Evolutionary conservation across 495 filamentous ascomycete species (phyloP).

Genomic region (Diplogelasinospora grovesii): DNA sequence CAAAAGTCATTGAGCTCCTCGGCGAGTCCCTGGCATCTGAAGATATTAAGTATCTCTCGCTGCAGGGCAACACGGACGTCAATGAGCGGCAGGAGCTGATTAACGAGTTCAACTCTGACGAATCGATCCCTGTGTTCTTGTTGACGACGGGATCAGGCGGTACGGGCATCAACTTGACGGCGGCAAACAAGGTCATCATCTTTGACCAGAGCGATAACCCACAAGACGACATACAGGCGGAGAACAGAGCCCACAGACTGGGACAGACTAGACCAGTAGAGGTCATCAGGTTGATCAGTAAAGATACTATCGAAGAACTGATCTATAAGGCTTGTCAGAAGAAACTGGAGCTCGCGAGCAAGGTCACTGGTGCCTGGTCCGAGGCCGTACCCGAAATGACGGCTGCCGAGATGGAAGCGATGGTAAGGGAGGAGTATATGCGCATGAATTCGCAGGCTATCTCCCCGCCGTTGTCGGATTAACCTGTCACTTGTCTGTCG

Average conservation of each 20-base stretch:
- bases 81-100: slow-evolving; percentile 77
- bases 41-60: slow-evolving; percentile 64
- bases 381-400: slow-evolving; percentile 26
- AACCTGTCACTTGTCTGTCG: no score
- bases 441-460: no score
- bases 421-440: slow-evolving; percentile 18
- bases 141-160: slow-evolving; percentile 90
- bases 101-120: slow-evolving; percentile 72
- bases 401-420: slow-evolving; percentile 24
- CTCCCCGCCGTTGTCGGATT: no score
- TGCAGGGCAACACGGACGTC: slow-evolving; percentile 82
- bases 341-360: slow-evolving; percentile 85
- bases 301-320: slow-evolving; percentile 84
- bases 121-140: slow-evolving; percentile 80
- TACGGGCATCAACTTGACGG: slow-evolving; percentile 89
- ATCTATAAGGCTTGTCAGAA: slow-evolving; percentile 83
- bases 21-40: slow-evolving; percentile 71
- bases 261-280: slow-evolving; percentile 88
- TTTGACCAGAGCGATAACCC: slow-evolving; percentile 96
- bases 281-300: slow-evolving; percentile 70
- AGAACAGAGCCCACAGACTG: slow-evolving; percentile 92
- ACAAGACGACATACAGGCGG: slow-evolving; percentile 92
- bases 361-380: slow-evolving; percentile 50
- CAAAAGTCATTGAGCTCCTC: slow-evolving; percentile 83
- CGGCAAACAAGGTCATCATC: slow-evolving; percentile 94